A percentile compares a stretch with the other conserved stretches of the same genome.
phyloP scores from a whole-genome alignment of 139 green algal genomes.

The Closterium sp. region DNA sequence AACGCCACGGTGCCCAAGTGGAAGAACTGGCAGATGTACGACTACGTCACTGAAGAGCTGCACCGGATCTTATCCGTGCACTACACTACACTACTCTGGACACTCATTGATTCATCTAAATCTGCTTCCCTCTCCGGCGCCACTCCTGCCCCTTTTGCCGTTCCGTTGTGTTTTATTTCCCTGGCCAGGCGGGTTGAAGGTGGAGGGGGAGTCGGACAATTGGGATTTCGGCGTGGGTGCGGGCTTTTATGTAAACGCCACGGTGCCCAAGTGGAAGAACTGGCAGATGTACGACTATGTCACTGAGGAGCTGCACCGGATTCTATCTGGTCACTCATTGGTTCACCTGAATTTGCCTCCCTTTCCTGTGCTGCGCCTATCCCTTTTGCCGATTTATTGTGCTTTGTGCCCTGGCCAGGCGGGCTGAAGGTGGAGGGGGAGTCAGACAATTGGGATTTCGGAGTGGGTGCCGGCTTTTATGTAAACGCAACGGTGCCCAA shows the following conservation, averaged over 20 bases:
- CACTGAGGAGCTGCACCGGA: constrained; percentile 67
- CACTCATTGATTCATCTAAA: too few relatives aligned
- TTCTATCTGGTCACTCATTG: too few relatives aligned
- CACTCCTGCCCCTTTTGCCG: too few relatives aligned
- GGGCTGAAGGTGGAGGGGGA: constrained; percentile 81
- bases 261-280: constrained; percentile 72
- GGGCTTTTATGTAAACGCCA: constrained; percentile 76
- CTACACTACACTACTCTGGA: too few relatives aligned
- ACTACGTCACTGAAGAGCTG: constrained; percentile 73
- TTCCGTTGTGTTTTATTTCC: too few relatives aligned
- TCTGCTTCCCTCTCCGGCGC: too few relatives aligned
- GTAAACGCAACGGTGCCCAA: constrained; percentile 75
- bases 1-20: constrained; percentile 79
- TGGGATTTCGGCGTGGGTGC: constrained; percentile 62
- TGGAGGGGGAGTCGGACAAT: constrained; percentile 77
- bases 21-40: constrained; percentile 91
- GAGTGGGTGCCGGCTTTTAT: constrained; percentile 63
- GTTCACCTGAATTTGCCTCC: too few relatives aligned
- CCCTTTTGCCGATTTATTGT: too few relatives aligned
- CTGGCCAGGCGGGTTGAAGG: constrained; percentile 66
- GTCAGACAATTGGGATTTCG: constrained; percentile 67
- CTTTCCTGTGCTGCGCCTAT: too few relatives aligned
- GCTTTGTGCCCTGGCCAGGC: constrained; percentile 42
- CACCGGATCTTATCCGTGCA: constrained; percentile 31
- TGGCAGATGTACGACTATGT: constrained; percentile 91